phyloP scores from a whole-genome alignment of 2,329 filamentous ascomycete genomes.

The Sarocladium strictum region DNA sequence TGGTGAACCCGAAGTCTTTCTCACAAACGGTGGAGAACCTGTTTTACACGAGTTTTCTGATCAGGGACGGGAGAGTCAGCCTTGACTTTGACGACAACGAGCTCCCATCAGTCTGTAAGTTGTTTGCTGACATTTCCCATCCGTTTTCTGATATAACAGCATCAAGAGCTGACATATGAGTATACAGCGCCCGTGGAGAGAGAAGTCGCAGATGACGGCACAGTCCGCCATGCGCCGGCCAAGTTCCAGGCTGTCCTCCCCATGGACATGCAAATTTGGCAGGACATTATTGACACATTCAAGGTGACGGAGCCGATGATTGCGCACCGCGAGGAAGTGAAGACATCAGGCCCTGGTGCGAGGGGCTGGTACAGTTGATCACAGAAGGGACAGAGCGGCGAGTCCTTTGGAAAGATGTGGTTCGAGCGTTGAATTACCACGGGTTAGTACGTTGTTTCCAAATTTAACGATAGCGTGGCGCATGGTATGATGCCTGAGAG shows the following conservation, averaged over 20 bases:
- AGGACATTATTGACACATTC: constrained; percentile 68
- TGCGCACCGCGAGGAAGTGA: constrained; percentile 64
- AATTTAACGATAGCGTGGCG: constrained; percentile 5
- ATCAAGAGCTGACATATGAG: constrained; percentile 10
- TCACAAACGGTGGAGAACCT: constrained; percentile 94
- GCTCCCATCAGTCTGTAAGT: constrained; percentile 75
- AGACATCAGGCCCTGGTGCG: constrained; percentile 43
- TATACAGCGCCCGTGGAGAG: constrained; percentile 28
- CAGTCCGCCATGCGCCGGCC: constrained; percentile 45
- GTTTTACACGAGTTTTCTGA: constrained; percentile 93
- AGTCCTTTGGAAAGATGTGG: too few species aligned
- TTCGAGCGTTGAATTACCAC: too few species aligned
- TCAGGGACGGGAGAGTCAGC: constrained; percentile 74
- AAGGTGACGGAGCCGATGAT: constrained; percentile 78
- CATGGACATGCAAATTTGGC: constrained; percentile 81
- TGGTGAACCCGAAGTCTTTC: constrained; percentile 84
- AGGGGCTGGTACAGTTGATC: constrained; percentile 60
- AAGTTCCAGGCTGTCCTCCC: constrained; percentile 84
- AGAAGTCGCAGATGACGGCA: constrained; percentile 41
- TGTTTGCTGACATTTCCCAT: neutral
- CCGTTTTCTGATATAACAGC: neutral
- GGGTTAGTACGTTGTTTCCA: neutral
- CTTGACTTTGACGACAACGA: constrained; percentile 68
- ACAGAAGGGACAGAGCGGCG: neutral
- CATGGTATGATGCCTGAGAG: neutral